A percentile compares a stretch with the other conserved stretches of the same genome.
Evolutionary conservation across 441 rosid species (phyloP).

Genomic region (Adansonia rubrostipa): DNA sequence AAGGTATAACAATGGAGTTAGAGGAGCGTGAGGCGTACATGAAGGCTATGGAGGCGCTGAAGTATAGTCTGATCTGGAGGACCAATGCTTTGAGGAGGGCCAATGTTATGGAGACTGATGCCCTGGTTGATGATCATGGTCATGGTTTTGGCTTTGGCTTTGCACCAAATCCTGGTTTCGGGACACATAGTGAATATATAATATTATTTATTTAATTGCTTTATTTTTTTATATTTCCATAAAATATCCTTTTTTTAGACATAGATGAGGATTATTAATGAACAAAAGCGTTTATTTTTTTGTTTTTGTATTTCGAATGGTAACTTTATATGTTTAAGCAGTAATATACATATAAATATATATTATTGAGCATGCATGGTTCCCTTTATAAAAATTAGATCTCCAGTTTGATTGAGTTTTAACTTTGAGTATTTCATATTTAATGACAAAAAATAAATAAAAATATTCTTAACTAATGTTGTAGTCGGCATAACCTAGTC

Average conservation of each 20-base stretch:
- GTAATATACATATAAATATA: too few relatives aligned
- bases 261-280: neutral
- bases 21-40: conserved; percentile 45
- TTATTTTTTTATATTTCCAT: neutral
- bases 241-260: neutral
- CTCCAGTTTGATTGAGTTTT: too few relatives aligned
- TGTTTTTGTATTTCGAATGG: too few relatives aligned
- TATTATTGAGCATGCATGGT: too few relatives aligned
- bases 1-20: neutral
- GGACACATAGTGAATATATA: neutral
- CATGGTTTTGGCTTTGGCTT: neutral
- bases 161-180: neutral
- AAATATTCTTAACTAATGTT: too few relatives aligned
- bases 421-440: too few relatives aligned
- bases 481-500: too few relatives aligned
- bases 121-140: neutral
- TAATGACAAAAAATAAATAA: too few relatives aligned
- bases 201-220: neutral
- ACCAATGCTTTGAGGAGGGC: conserved; percentile 16
- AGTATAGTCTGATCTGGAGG: conserved; percentile 33
- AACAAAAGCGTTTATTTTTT: neutral
- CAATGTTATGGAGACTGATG: neutral
- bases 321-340: too few relatives aligned
- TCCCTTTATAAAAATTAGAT: too few relatives aligned
- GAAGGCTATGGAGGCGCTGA: conserved; percentile 42